Base-by-base conservation (phyloP, 1,284 basidiomycete species). In the Trichosporon inkin region DNA sequence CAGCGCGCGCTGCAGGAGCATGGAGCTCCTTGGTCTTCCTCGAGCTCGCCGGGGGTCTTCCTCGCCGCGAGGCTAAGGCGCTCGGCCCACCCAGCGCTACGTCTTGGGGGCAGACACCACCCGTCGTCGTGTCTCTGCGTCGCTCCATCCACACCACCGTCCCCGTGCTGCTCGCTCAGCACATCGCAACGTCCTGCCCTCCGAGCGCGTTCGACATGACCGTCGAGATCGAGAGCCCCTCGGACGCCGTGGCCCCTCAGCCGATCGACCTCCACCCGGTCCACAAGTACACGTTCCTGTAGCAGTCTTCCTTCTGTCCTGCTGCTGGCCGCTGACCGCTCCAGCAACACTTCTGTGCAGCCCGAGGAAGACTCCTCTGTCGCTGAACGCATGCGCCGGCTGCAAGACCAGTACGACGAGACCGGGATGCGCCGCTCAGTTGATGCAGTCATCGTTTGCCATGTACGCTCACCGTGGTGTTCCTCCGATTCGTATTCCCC, bases 281-380 rank as follows among this genome's bases (percentile, higher is more conserved):
- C 24, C 41, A 63, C 24, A 63, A 63, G 55, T 63, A 61, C 55
- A 61, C 57, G 10, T 61, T 61, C 57, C 61, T 61, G 64, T 63
- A 22, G 17, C 59, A 10, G 24, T 32, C 51, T 5, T 14, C 38
- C 36, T 22, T 52, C 32, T n/a, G n/a, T 16, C 17, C 49, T 14
- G n/a, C n/a, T n/a, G n/a, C n/a, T n/a, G n/a, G n/a, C 7, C 7
- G 5, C 55, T 53, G 19, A 56, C n/a, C 3, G 17, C 14, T 4
- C 1, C 49, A 66, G 64, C 40, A 62, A 59, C 61, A 66, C 64
- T 2, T 41, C 57, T 8, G 86, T 90, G 0, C 94, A 97, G 75
- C 91, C 92, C 6, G 95, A 98, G 73, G 95, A 98, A 74, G 94
- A 97, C 71, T 89, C 92, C 0, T 95, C 92, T 0, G 94, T 97